Base-by-base conservation (phyloP, 805 yeast species). In the Kluyveromyces nonfermentans region DNA sequence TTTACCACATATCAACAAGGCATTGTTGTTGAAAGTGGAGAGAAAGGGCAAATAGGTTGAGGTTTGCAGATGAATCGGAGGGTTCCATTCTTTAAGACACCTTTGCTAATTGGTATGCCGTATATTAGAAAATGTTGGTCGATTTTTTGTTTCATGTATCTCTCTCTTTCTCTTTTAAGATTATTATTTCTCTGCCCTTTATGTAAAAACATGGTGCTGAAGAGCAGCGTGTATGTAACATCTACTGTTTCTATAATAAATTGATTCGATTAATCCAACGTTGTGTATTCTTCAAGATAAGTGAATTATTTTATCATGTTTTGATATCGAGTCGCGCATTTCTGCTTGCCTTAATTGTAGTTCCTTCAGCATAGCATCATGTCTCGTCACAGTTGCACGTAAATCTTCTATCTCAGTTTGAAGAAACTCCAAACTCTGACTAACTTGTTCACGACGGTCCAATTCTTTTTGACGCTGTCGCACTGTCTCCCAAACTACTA, bases 1-100 rank as follows among this genome's bases (percentile, higher is more conserved):
- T 44, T 73, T 90, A 65, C 97, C 97, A 44, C 95, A 87, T 64
- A 85, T 86, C 62, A 85, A 86, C 70, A 81, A 82, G 65, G 87
- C 86, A 45, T 72, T 84, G 58, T 70, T 84, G 53, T 76, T 85
- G 60, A 82, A 85, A 70, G 86, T 80, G 42, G 89, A 82, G 63
- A 77, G 78, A 69, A 71, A 71, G 54, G 71, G 50, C 31, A 35
- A 38, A 38, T 38, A 18, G 28, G 14, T 6, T 14, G 30, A 7
- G 9, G 9, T 14, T 4, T 25, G 7, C 12, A 14, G 12, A 14
- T 10, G 30, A 14, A 25, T 10, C 30, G 30, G 30, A 10, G 12
- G 14, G 9, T 25, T 14, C 30, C 30, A 25, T 25, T 25, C 12
- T 14, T 10, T 25, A 14, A 10, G 30, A 25, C 9, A 10, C 30